These are phyloP conservation scores for Apiospora malaysiana DNA, from an alignment of 2,329 filamentous ascomycete genomes.

Conservation along the genomic window DNA sequence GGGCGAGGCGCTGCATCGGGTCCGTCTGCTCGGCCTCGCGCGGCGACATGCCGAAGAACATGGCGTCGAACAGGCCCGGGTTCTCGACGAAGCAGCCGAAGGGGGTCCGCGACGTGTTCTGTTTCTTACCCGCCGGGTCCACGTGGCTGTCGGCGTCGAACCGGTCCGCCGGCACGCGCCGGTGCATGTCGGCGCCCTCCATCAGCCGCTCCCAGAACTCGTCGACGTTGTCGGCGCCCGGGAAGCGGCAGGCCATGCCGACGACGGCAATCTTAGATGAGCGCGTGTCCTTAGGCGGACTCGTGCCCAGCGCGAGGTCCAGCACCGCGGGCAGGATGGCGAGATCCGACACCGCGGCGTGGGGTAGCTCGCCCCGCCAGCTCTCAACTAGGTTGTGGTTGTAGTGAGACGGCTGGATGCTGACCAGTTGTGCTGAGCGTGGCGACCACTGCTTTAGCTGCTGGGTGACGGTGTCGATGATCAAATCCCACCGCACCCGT, in stretches of 20 bases:
- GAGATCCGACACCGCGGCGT: not conserved
- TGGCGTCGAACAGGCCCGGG: conserved; percentile 24
- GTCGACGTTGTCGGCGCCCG: conserved; percentile 62
- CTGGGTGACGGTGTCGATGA: conserved; percentile 3
- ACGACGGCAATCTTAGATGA: conserved; percentile 70
- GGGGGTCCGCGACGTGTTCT: conserved; percentile 28
- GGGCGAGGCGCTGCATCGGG: conserved; percentile 70
- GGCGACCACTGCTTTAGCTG: not conserved
- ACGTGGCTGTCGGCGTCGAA: conserved; percentile 22
- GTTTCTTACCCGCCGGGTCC: conserved; percentile 65
- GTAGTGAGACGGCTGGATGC: conserved; percentile 14
- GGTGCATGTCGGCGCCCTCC: conserved; percentile 66
- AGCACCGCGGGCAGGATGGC: not conserved
- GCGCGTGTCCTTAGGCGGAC: not conserved
- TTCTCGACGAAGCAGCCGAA: conserved; percentile 26
- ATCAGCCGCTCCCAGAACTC: conserved; percentile 67
- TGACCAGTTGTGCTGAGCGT: not conserved
- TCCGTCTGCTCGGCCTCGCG: conserved; percentile 60
- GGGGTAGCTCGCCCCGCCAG: conserved; percentile 12
- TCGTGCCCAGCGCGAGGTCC: not conserved
- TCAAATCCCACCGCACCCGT: conserved; percentile 9
- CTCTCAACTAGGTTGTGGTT: not conserved
- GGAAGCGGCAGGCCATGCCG: conserved; percentile 68
- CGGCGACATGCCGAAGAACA: conserved; percentile 26
- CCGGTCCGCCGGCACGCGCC: conserved; percentile 38